Base-by-base conservation (phyloP, 305 asterid species). In the Plantago coronopus region DNA sequence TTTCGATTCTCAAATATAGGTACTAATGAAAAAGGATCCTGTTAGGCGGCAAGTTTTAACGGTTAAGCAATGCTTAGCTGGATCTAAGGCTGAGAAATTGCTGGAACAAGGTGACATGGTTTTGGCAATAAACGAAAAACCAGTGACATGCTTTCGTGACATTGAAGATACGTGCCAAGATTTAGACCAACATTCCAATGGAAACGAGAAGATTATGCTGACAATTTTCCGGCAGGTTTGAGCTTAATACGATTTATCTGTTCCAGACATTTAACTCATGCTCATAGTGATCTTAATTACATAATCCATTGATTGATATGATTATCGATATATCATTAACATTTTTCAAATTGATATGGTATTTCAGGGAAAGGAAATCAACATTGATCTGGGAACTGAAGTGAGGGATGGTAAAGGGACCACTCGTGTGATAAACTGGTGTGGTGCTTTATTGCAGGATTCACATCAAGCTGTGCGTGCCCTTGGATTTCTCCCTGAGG, bases 401-500 rank as follows among this genome's bases (percentile, higher is more conserved):
- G 80, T 86, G 56, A 88, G 97, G 76, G 89, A 88, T 77, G 98
- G 98, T 59, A 86, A 82, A 56, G 98, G 98, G 56, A 86, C 97
- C 38, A 69, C 88, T 27, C 89, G 91, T 47, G 95, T 87, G 54
- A 73, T 86, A 66, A 88, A 83, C 73, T 91, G 98, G 98, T 91
- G 97, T 57, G 98, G 98, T 13, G 78, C 86, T 75, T 82, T 86
- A 66, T 81, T 91, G 18, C 98, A 91, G 74, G 95, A 88, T 61
- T 93, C 98, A 63, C 95, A 91, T 75, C 69, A 87, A 8, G 95
- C 95, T 16, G 98, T 91, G 17, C 93, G 97, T 66, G 95, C 95
- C 66, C 98, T 91, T 73, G 98, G 98, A 59, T 91, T 78, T 77
- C 86, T 91, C 50, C 98, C 98, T 31, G 83, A 84, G 64, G 98